Conservation (phyloP, 352 stramenopile genomes). For the Globisporangium heterothallicum region DNA sequence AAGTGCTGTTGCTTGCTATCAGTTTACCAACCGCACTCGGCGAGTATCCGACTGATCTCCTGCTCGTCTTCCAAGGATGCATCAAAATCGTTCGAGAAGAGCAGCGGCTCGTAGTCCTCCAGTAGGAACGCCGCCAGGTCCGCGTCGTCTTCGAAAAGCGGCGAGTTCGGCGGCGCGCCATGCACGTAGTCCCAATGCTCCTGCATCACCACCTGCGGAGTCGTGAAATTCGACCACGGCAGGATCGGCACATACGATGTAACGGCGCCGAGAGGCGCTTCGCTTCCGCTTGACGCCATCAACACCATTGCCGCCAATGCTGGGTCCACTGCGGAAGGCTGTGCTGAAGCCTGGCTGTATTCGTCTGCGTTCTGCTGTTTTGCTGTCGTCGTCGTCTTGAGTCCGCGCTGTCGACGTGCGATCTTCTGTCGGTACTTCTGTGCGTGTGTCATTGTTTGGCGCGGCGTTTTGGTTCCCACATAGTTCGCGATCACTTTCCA, state of each 20-base stretch:
- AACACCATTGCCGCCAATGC: neutral
- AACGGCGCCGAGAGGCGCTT: neutral
- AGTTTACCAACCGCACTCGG: conserved; percentile 15
- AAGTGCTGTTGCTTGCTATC: neutral
- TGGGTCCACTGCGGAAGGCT: neutral
- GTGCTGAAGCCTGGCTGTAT: neutral
- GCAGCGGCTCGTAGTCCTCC: conserved; percentile 18
- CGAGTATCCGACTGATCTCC: conserved; percentile 19
- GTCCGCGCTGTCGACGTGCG: conserved; percentile 13
- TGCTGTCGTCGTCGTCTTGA: conserved; percentile 16
- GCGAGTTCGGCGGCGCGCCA: conserved; percentile 1
- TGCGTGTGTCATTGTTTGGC: conserved; percentile 24
- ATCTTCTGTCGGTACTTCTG: conserved; percentile 31
- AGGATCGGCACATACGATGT: conserved; percentile 10
- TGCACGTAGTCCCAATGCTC: conserved; percentile 16
- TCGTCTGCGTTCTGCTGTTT: neutral
- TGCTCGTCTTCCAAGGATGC: conserved; percentile 13
- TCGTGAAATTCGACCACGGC: conserved; percentile 10
- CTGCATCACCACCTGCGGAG: conserved; percentile 14
- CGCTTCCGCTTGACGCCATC: neutral
- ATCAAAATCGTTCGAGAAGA: conserved; percentile 11
- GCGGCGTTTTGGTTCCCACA: conserved; percentile 19
- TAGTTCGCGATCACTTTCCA: conserved; percentile 24
- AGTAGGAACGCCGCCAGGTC: conserved; percentile 15
- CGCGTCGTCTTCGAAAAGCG: conserved; percentile 14